phyloP scores from a whole-genome alignment of 2,329 filamentous ascomycete species.

The Fusarium sp. region DNA sequence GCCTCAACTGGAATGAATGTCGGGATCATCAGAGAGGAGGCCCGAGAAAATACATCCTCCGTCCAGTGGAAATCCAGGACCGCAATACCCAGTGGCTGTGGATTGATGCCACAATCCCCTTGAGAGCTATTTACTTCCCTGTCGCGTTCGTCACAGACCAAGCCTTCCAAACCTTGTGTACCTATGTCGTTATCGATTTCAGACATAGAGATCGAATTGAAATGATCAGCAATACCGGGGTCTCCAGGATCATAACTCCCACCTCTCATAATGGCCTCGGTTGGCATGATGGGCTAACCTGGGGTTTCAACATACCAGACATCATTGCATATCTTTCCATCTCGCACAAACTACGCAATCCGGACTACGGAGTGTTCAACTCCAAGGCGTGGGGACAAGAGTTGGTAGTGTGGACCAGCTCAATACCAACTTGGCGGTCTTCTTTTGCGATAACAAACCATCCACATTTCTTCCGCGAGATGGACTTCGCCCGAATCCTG shows the following conservation, averaged over 20 bases:
- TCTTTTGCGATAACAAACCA: fast-evolving
- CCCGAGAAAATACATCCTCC: constrained; percentile 5
- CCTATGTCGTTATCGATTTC: constrained; percentile 16
- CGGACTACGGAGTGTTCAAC: fast-evolving
- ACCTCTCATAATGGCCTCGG: not conserved
- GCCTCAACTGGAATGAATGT: constrained; percentile 12
- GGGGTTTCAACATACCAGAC: not conserved
- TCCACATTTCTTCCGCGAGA: not conserved
- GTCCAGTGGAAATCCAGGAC: not conserved
- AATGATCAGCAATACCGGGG: not conserved
- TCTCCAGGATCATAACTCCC: fast-evolving
- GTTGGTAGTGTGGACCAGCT: not conserved
- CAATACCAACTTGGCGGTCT: not conserved
- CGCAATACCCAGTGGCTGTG: not conserved
- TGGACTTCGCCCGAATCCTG: constrained; percentile 1
- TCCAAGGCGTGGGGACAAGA: not conserved
- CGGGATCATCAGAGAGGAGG: not conserved
- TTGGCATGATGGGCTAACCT: not conserved
- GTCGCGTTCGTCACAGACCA: not conserved
- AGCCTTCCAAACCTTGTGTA: not conserved
- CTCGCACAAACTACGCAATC: constrained; percentile 6
- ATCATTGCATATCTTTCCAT: constrained; percentile 16
- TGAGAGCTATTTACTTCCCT: constrained; percentile 10
- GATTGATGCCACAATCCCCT: constrained; percentile 7
- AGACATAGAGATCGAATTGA: not conserved